A percentile compares a stretch with the other conserved stretches of the same genome.
These are phyloP conservation scores for Citrus cavaleriei DNA, from an alignment of 345 rosid species.

Conservation along the genomic window DNA sequence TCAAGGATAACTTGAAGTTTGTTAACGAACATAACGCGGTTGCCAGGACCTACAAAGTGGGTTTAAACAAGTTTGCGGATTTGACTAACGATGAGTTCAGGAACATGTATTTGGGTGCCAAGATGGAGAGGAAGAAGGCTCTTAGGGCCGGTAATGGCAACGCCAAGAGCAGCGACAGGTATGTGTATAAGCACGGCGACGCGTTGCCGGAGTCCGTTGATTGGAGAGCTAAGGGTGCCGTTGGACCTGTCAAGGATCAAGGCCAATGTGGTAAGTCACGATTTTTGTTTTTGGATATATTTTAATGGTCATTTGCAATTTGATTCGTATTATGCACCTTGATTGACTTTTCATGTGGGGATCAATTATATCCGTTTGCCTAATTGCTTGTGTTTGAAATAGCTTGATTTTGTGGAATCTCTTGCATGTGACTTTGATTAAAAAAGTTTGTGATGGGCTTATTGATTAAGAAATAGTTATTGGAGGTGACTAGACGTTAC, in stretches of 20 bases:
- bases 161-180: slow-evolving; percentile 21
- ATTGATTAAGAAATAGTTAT: too few relatives aligned
- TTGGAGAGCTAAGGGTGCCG: slow-evolving; percentile 53
- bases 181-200: slow-evolving; percentile 16
- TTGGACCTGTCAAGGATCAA: slow-evolving; percentile 42
- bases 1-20: slow-evolving; percentile 57
- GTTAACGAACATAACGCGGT: slow-evolving; percentile 43
- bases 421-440: too few relatives aligned
- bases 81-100: slow-evolving; percentile 53
- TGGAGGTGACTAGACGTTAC: too few relatives aligned
- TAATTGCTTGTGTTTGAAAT: too few relatives aligned
- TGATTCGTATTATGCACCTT: too few relatives aligned
- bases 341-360: too few relatives aligned
- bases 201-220: slow-evolving; percentile 40
- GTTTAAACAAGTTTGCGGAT: slow-evolving; percentile 64
- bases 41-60: slow-evolving; percentile 42
- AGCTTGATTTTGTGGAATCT: too few relatives aligned
- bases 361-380: too few relatives aligned
- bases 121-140: slow-evolving; percentile 18
- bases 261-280: slow-evolving; percentile 46
- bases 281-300: too few relatives aligned
- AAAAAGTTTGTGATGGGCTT: too few relatives aligned
- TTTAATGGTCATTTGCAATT: too few relatives aligned
- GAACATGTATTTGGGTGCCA: slow-evolving; percentile 38
- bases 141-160: background rate